Evolutionary conservation across 768 basidiomycete species (phyloP).

Genomic region (Rhodotorula diobovata): DNA sequence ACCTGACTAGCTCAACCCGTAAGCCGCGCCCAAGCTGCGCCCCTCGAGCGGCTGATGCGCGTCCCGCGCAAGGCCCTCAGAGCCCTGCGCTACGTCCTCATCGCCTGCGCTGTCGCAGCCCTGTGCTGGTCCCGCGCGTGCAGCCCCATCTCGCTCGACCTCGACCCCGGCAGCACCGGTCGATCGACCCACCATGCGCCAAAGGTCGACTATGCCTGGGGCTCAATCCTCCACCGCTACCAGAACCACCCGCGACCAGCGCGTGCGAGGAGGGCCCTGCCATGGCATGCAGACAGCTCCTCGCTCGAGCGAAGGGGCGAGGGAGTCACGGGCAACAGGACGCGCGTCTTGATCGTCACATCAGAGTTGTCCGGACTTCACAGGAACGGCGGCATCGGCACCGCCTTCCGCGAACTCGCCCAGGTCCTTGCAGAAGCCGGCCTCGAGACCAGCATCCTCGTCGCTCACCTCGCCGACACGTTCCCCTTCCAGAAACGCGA

Average conservation of each 20-base stretch:
- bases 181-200: background rate
- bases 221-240: slow-evolving; percentile 34
- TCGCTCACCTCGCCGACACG: slow-evolving; percentile 26
- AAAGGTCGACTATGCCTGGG: slow-evolving; percentile 35
- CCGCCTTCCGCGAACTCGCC: slow-evolving; percentile 33
- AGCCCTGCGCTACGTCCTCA: slow-evolving; percentile 7
- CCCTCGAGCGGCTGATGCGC: background rate
- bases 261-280: background rate
- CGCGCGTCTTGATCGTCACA: slow-evolving; percentile 32
- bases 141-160: background rate
- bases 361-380: slow-evolving; percentile 36
- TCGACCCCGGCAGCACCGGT: background rate
- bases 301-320: background rate
- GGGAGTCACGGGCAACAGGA: background rate
- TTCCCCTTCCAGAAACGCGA: slow-evolving; percentile 17
- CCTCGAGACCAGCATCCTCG: slow-evolving; percentile 29
- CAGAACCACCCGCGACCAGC: slow-evolving; percentile 34
- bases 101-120: slow-evolving; percentile 12
- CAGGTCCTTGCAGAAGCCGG: slow-evolving; percentile 14
- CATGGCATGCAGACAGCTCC: slow-evolving; percentile 4
- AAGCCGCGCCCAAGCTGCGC: background rate
- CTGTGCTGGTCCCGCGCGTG: slow-evolving; percentile 16
- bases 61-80: slow-evolving; percentile 17
- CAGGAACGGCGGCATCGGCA: slow-evolving; percentile 39
- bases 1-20: too few species aligned